Evolutionary conservation across 495 filamentous ascomycete genomes (phyloP).

Genomic region (Chaetomidium leptoderma): DNA sequence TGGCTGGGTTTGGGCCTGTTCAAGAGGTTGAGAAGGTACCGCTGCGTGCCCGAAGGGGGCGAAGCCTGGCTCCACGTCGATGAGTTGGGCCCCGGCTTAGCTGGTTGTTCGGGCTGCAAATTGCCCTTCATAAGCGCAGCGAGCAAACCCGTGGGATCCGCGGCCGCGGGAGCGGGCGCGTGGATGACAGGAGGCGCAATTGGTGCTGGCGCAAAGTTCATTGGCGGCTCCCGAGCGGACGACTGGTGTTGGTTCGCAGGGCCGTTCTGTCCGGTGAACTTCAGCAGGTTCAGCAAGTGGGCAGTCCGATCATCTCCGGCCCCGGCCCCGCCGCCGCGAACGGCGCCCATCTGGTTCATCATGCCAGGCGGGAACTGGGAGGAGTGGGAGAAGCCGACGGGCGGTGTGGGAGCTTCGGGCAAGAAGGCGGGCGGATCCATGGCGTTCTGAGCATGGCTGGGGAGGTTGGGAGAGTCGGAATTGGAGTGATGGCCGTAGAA

Average conservation of each 20-base stretch:
- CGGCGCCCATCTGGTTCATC: constrained; percentile 40
- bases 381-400: constrained; percentile 39
- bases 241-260: constrained; percentile 17
- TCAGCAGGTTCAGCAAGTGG: constrained; percentile 80
- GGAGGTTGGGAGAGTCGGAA: constrained; percentile 31
- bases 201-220: constrained; percentile 20
- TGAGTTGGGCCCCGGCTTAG: constrained; percentile 34
- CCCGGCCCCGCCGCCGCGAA: constrained; percentile 39
- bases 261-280: constrained; percentile 63
- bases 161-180: constrained; percentile 43
- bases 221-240: constrained; percentile 19
- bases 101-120: constrained; percentile 37
- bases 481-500: constrained; percentile 38
- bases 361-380: constrained; percentile 40
- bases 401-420: constrained; percentile 47
- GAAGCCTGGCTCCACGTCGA: constrained; percentile 39
- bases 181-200: constrained; percentile 39
- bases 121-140: constrained; percentile 51
- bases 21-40: constrained; percentile 50
- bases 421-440: constrained; percentile 42
- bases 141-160: constrained; percentile 48
- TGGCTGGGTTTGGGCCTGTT: constrained; percentile 53
- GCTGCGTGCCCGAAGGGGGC: constrained; percentile 46
- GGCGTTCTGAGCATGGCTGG: constrained; percentile 21
- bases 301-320: constrained; percentile 56